These are phyloP conservation scores for Aspergillus carlsbadensis DNA, from an alignment of 495 filamentous ascomycete genomes.

Conservation along the genomic window DNA sequence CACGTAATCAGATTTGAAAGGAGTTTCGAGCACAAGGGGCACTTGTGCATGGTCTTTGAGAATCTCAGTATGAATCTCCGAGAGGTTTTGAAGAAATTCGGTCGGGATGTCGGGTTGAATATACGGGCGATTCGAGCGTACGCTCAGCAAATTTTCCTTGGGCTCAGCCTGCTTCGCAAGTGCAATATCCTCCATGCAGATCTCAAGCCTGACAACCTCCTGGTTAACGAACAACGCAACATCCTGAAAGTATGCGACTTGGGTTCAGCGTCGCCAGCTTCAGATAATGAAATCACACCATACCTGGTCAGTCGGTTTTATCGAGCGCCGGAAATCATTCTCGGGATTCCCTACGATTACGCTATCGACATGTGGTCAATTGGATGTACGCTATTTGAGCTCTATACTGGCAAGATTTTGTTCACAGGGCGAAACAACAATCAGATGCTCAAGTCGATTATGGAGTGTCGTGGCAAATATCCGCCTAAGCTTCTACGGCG, in stretches of 20 bases:
- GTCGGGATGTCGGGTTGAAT: constrained; percentile 89
- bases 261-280: constrained; percentile 86
- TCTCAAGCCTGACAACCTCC: constrained; percentile 94
- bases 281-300: constrained; percentile 86
- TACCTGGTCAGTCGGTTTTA: constrained; percentile 98
- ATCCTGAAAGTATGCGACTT: constrained; percentile 93
- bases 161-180: constrained; percentile 78
- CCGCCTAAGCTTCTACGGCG: constrained; percentile 81
- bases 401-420: constrained; percentile 96
- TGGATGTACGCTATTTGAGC: constrained; percentile 93
- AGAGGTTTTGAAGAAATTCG: constrained; percentile 94
- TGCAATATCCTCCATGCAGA: constrained; percentile 94
- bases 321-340: constrained; percentile 92
- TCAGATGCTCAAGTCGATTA: constrained; percentile 92
- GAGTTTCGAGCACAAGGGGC: constrained; percentile 89
- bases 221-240: constrained; percentile 83
- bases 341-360: constrained; percentile 92
- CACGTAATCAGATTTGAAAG: constrained; percentile 86
- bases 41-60: constrained; percentile 96
- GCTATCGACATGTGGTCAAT: constrained; percentile 97
- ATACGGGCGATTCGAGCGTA: constrained; percentile 81
- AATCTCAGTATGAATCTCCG: constrained; percentile 89
- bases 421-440: constrained; percentile 96
- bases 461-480: constrained; percentile 94
- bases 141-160: constrained; percentile 91